Evolutionary conservation across 768 basidiomycete genomes (phyloP), one percentile per base, ranked within the genome.

Genomic region (Lentinula raphanica): DNA sequence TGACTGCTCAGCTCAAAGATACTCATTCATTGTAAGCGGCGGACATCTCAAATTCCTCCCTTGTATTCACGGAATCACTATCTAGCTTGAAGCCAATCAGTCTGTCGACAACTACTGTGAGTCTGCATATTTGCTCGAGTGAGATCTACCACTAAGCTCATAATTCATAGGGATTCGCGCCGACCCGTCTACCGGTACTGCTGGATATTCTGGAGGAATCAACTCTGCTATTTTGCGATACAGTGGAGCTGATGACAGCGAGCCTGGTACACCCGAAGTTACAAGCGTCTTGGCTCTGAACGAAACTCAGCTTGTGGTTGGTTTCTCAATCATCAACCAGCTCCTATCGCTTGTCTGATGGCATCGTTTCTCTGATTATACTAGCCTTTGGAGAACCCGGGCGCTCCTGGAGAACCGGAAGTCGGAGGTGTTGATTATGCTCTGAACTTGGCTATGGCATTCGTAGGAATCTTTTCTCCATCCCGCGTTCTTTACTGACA

Each of bases 141-240:
- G 8, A 27, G 15, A 23, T 40, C 19, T n/a, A 13, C 21, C 13
- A 50, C 31, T 25, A 19, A 17, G 4, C 44, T 2, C 15, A 13
- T 28, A 38, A 17, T 40, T n/a, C n/a, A 32, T 48, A 68, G 67
- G 66, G 75, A 67, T 77, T 25, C 75, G 73, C 9, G 70, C 71
- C 9, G 40, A 65, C 48, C 70, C 74, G 4, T 66, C 64, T 29
- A 50, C 56, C 12, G 68, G 69, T 1, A 66, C 64, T 11, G 61
- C 59, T 38, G 70, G 72, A 1, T 74, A 72, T 49, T 54, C 63
- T 0, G 59, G 60, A 19, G 70, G 74, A 3, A 60, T 63, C 58
- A 74, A 70, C 63, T 69, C 68, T 32, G 77, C 75, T 35, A 75
- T 78, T 40, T 60, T 78, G 9, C 71, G 78, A 25, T 78, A 78